Base-by-base conservation (phyloP, 2,329 filamentous ascomycete genomes). In the Zymoseptoria crescenta region DNA sequence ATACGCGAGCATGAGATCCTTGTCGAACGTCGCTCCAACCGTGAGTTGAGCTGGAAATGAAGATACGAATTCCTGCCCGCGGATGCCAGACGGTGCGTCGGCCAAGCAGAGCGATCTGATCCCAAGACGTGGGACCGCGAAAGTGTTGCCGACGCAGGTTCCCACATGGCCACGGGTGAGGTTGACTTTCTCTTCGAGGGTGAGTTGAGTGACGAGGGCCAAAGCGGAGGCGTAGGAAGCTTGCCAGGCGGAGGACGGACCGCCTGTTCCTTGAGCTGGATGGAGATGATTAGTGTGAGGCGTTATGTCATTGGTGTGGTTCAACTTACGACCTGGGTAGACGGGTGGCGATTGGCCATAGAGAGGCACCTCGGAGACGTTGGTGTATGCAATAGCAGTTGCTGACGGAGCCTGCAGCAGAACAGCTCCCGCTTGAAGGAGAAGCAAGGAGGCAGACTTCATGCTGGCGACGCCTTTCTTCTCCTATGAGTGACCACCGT, bases 41-140 rank as follows among this genome's bases (percentile, higher is more conserved):
- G 65, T 91, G 65, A 93, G 88, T n/a, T 88, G 89, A 8, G 88
- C 81, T 0, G 89, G 89, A 66, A 93, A 94, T 0, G 84, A 87
- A 0, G 88, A 91, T 56, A 86, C 84, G 61, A 89, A 84, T 64
- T 91, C 87, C 0, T 87, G 84, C n/a, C 83, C 83, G 28, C 87
- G 83, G 13, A 94, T 78, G 1, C 89, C 89, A 45, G 64, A 61
- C n/a, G 62, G 62, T n/a, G 63, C 59, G 56, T 70, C 67, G 5
- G 59, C 57, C 51, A 67, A 62, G 53, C 64, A 67, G 13, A 69
- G 35, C 64, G 85, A 83, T 1, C 87, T 86, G 61, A 93, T 87
- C 1, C 87, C 87, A 16, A 92, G 80, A 6, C 89, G 82, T 16
- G 77, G 72, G 1, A 85, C 87, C 59, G 86, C 88, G 9, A 88